Base-by-base conservation (phyloP, 441 rosid genomes). In the Syzygium malaccense region DNA sequence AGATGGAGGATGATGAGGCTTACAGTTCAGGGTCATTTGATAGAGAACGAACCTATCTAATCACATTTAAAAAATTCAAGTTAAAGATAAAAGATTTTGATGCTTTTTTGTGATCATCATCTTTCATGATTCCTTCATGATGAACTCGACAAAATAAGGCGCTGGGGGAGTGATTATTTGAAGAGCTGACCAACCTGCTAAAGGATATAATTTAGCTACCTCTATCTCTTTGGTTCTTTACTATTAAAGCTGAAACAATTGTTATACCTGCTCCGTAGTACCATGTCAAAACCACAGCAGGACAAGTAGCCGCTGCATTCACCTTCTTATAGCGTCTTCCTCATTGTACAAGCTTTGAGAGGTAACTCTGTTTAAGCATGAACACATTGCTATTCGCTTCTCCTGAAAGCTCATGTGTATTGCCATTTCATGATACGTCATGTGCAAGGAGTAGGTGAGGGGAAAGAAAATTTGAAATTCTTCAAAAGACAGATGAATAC, bases 51-150 rank as follows among this genome's bases (percentile, higher is more conserved):
- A 55, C 20, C 71, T 19, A 32, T 8, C 30, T 51, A 87, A 71
- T 37, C 51, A 75, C 41, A 41, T 20, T 37, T 75, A 23, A 75
- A 75, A 75, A 37, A 1, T 28, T 19, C 51, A 26, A 37, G 85
- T 25, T 79, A 85, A 49, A 23, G 54, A 80, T 87, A 79, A 88
- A 78, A 85, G 54, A 45, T 75, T 75, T 79, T 86, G 37, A 83
- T 20, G 87, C 28, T 79, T 88, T 86, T 86, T 86, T 88, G 88
- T 92, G 90, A 91, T 88, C 88, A 92, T 90, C 92, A 94, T 92
- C 92, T 94, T 94, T 94, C 93, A 92, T 91, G 92, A 92, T 92
- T 91, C 90, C 89, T 87, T 85, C 89, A 89, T 91, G 94, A 92
- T 91, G 92, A 90, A 88, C 71, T 87, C 56, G 88, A 91, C 89